Evolutionary conservation across 768 basidiomycete species (phyloP).

Genomic region (Tephrocybe rancida): DNA sequence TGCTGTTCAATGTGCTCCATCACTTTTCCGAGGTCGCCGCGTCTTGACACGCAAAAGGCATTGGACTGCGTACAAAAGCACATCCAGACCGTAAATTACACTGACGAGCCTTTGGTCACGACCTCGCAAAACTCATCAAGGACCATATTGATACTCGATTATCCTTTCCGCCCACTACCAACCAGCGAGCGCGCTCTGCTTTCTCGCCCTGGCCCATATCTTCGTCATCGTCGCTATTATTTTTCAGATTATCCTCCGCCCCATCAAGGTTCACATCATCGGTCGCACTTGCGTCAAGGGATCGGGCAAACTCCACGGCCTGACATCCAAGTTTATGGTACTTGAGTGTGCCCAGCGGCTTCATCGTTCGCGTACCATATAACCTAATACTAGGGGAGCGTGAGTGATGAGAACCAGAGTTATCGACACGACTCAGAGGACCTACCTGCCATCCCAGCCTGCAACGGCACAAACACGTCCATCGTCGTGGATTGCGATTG

Average conservation of each 20-base stretch:
- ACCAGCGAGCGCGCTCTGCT: conserved; percentile 55
- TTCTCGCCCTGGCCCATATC: conserved; percentile 49
- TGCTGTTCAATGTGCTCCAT: too few relatives aligned
- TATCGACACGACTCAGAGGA: conserved; percentile 3
- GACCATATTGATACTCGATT: conserved; percentile 74
- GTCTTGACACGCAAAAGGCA: too few relatives aligned
- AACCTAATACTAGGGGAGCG: conserved; percentile 63
- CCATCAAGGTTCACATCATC: conserved; percentile 16
- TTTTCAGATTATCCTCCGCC: conserved; percentile 20
- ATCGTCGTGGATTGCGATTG: conserved; percentile 74
- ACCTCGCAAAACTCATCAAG: conserved; percentile 52
- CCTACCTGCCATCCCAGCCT: conserved; percentile 94
- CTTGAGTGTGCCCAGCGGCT: conserved; percentile 78
- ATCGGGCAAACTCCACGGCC: conserved; percentile 67
- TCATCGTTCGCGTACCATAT: conserved; percentile 80
- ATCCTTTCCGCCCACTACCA: conserved; percentile 69
- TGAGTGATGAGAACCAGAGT: neutral
- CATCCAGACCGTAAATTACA: too few relatives aligned
- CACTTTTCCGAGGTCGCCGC: too few relatives aligned
- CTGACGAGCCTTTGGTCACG: too few relatives aligned
- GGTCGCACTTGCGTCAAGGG: conserved; percentile 6
- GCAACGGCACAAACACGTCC: conserved; percentile 84
- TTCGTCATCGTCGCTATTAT: conserved; percentile 37
- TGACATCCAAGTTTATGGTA: conserved; percentile 86
- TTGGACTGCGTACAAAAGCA: too few relatives aligned